Base-by-base conservation (phyloP, 73 alveolate genomes). In the Urostyla sp. region DNA sequence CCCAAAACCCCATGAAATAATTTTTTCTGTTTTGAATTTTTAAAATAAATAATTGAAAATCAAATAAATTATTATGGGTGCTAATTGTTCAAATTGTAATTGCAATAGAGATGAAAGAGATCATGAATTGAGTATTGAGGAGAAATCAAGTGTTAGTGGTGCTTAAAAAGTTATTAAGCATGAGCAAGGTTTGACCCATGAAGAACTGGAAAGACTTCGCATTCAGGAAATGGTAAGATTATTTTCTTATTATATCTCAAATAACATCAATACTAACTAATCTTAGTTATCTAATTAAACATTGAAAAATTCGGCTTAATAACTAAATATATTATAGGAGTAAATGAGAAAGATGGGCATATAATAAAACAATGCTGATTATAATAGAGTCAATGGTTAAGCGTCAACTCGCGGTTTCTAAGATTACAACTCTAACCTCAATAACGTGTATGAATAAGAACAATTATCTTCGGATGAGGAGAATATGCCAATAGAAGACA, bases 91-190 rank as follows among this genome's bases (percentile, higher is more conserved):
- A n/a, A 58, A 61, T 28, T 76, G 88, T 69, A 76, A 76, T 24
- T 76, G 88, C 52, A 76, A 76, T 35, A 59, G 67, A 26, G 88
- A 76, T 20, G 88, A 76, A 58, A 76, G 23, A 43, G 88, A 76
- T 58, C 67, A 49, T 24, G 88, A 76, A 61, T 35, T 76, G 20
- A 32, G 26, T 3, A 57, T 66, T 5, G 75, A 76, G 16, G 74
- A 72, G 24, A 45, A 28, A 55, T n/a, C n/a, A n/a, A n/a, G n/a
- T n/a, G 27, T 8, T 23, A 24, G 30, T 4, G 76, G 34, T 28
- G 53, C 10, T 5, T 20, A 59, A 30, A 59, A 59, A 36, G 55
- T 59, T 11, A 32, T 59, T 10, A 6, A n/a, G 6, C 76, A 28
- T 15, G 76, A 59, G 15, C 30, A 28, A 20, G 34, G 57, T 1